Base-by-base conservation (phyloP, 2,329 filamentous ascomycete genomes). In the Pseudocercospora ulei region DNA sequence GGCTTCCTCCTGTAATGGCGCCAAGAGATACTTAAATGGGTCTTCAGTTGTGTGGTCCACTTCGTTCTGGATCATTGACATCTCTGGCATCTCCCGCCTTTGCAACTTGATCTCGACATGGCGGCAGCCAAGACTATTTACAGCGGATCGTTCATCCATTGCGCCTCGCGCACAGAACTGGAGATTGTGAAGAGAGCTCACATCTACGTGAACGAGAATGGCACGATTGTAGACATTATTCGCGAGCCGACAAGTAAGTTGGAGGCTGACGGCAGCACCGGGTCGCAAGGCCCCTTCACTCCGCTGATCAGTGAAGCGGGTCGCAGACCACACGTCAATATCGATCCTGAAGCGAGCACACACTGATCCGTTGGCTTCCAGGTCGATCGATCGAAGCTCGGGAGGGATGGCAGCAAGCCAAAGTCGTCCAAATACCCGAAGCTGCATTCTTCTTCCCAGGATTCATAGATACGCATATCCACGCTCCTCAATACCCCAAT, bases 401-500 rank as follows among this genome's bases (percentile, higher is more conserved):
- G 51, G 38, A 33, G 42, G 48, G 59, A 48, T 69, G 66, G 65
- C 36, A 63, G 56, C 45, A 63, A 48, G 55, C 62, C 24, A 51
- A 67, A 56, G 46, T 61, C 1, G 53, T 70, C 3, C 38, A 38
- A 5, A 50, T 59, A 25, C 54, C 60, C 27, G 65, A 70, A n/a
- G 25, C 71, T 7, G 72, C 81, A 38, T 88, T 88, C 65, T 86
- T 84, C 67, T 88, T 90, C 53, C 83, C 83, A 0, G 83, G 83
- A 4, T 86, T 88, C 56, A 77, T 90, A 44, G 88, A 98, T 62
- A 94, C 90, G 1, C 90, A 98, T 60, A 82, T 94, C 41, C 90
- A 98, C 60, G 90, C 90, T 5, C 75, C 87, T 0, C 90, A 98
- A 65, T 95, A 94, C 55, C 86, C 88, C 41, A 98, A 98, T 57